Evolutionary conservation across 495 filamentous ascomycete species (phyloP), one percentile per base, ranked within the genome.

Genomic region (Talaromyces proteolyticus): DNA sequence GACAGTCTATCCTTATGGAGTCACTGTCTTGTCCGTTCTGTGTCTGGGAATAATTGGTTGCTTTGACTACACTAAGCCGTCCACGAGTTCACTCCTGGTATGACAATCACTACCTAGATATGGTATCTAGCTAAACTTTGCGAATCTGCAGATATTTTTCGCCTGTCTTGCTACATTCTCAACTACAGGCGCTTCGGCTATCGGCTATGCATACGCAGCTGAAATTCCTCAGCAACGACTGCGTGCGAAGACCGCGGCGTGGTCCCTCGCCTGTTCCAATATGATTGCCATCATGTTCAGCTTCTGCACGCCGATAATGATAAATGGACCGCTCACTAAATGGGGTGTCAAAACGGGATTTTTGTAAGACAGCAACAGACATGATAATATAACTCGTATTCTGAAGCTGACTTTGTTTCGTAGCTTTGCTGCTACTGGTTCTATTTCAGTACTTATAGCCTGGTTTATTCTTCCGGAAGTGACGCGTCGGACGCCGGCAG

Each of bases 301-400:
- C 37, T 72, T 72, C 53, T 68, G 65, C 44, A 72, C 68, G 10
- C 68, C 68, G 8, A 22, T 65, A 17, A 72, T 72, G 67, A 70
- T 72, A 37, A 68, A 72, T 49, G 59, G 51, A 3, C 21, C 52
- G 1, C 24, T 49, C n/a, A 56, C 59, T 10, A 6, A 54, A 2
- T 72, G 68, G 68, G 68, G 67, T 10, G 67, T 70, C 3, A 70
- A 68, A 42, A 72, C 68, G 0, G 68, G 67, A 0, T 70, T 72
- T 26, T 72, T 70, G 68, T 72, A 46, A 45, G 60, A 53, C 16
- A 1, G 29, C 14, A 34, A 10, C 14, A 10, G 4, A 34, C 2
- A 4, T 34, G 29, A 4, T 4, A 14, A 34, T 1, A n/a, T n/a
- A n/a, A n/a, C 29, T 10, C 29, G 1, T 34, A 10, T 21, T 20